phyloP scores from a whole-genome alignment of 257 asterid species.

The Henckelia pumila region DNA sequence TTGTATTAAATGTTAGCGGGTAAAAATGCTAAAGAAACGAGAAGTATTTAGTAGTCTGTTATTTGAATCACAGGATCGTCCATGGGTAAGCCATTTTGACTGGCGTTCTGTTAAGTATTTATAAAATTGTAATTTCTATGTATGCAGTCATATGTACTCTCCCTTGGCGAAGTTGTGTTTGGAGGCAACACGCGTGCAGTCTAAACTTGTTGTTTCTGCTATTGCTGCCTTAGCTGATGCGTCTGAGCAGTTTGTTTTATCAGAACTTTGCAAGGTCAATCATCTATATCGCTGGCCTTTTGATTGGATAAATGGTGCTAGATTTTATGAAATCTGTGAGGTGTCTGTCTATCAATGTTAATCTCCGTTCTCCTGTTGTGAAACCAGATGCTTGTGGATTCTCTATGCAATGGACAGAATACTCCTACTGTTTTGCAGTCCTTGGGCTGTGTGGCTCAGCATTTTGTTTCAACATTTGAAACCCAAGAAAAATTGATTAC shows the following conservation, averaged over 20 bases:
- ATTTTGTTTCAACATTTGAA: slow-evolving; percentile 56
- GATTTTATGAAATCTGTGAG: slow-evolving; percentile 17
- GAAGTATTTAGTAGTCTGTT: background rate
- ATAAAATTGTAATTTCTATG: slow-evolving; percentile 22
- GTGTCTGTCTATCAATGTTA: slow-evolving; percentile 15
- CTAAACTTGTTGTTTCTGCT: slow-evolving; percentile 79
- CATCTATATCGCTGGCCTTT: slow-evolving; percentile 19
- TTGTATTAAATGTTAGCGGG: slow-evolving; percentile 10
- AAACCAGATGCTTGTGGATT: slow-evolving; percentile 58
- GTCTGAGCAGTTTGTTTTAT: slow-evolving; percentile 44
- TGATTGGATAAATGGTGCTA: slow-evolving; percentile 18
- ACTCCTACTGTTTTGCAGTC: slow-evolving; percentile 77
- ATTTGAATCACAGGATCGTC: background rate
- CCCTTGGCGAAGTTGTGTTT: slow-evolving; percentile 72
- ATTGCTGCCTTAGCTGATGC: slow-evolving; percentile 57
- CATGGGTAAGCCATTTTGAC: background rate
- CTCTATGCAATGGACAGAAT: slow-evolving; percentile 52
- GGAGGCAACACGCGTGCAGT: slow-evolving; percentile 67
- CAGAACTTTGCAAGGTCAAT: slow-evolving; percentile 69
- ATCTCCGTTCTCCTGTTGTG: slow-evolving; percentile 22
- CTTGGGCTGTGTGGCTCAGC: slow-evolving; percentile 79
- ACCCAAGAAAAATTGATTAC: slow-evolving; percentile 55
- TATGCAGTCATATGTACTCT: slow-evolving; percentile 58
- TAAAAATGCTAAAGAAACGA: slow-evolving; percentile 1
- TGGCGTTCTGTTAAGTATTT: slow-evolving; percentile 4